Base-by-base conservation (phyloP, 208 protist species). In the Trypanosoma avium region DNA sequence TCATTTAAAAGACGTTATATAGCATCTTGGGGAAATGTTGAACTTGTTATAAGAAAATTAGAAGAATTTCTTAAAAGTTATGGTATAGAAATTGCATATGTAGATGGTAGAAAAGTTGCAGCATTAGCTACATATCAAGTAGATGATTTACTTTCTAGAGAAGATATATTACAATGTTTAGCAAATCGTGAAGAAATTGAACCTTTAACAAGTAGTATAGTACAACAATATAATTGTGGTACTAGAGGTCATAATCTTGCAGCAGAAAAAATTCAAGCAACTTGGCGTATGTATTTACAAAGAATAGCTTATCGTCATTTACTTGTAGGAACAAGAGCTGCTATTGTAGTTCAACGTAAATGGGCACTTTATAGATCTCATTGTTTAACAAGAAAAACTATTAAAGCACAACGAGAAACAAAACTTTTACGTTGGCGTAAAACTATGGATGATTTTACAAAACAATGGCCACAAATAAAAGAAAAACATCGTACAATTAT, bases 31-130 rank as follows among this genome's bases (percentile, higher is more conserved):
- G 87, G 88, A n/a, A 86, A 78, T 58, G 83, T 97, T 43, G 80
- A 93, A 63, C 67, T 73, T 32, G 47, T 96, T 30, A 82, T 97
- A 43, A 66, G 84, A 47, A 67, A 70, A 35, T 52, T 97, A 8
- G 93, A 96, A 55, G 63, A 84, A 47, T 79, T 97, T 19, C 65
- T 97, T 15, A 67, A 57, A 38, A 81, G 42, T 59, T 96, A 92
- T 66, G 84, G 83, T 24, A 73, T 96, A 40, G 88, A 95, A 21
- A 43, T 97, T 29, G 93, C 83, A 1, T 97, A 92, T 69, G 82
- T 97, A 27, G 93, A 97, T 58, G 90, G 90, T 57, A 97, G 88
- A 70, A 77, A 80, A 26, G 67, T 97, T n/a, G 89, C 88, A 0
- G 67, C 60, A 47, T 65, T 97, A 17, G 88, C 89, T 1, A 73